Base-by-base conservation (phyloP, 345 rosid genomes). In the Syzygium aromaticum region DNA sequence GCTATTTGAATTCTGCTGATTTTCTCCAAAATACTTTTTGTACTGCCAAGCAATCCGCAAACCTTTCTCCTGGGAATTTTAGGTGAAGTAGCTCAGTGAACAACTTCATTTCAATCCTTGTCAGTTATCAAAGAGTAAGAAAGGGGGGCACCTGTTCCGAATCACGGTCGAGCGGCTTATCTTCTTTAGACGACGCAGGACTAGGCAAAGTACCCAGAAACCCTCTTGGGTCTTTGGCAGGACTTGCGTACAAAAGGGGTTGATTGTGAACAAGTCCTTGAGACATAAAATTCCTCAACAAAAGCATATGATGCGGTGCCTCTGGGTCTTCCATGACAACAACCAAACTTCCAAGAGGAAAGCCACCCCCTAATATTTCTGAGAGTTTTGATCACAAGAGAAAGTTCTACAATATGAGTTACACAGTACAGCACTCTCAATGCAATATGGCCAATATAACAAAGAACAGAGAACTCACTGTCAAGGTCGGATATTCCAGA, bases 321-420 rank as follows among this genome's bases (percentile, higher is more conserved):
- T 98, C 98, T 6, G 99, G 94, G 91, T 95, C 99, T 93, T 98
- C 98, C 99, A 98, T 96, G 88, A 98, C 94, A 95, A 98, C 92
- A 33, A 96, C 97, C 85, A 98, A 88, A 87, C 97, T 95, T 56
- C 99, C 99, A 86, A 98, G 86, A 88, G 98, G 90, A 89, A 95
- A 92, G 63, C 98, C 99, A 52, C 98, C 99, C 11, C 99, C 99
- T 19, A 96, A 85, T 82, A 96, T 95, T 91, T 90, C 99, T 95
- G 88, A 25, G 92, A 84, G 7, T 16, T 52, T 85, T 7, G 84
- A 52, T 27, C 9, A 84, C 84, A 85, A 57, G 52, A 84, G 82
- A 30, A 28, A 59, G 52, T 51, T 27, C n/a, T 2, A 0, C 77
- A 57, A 8, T 11, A 61, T 28, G 9, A 64, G 40, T 1, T 1